Base-by-base conservation (phyloP, 805 yeast genomes). In the Monosporozyma yasuniensis region DNA sequence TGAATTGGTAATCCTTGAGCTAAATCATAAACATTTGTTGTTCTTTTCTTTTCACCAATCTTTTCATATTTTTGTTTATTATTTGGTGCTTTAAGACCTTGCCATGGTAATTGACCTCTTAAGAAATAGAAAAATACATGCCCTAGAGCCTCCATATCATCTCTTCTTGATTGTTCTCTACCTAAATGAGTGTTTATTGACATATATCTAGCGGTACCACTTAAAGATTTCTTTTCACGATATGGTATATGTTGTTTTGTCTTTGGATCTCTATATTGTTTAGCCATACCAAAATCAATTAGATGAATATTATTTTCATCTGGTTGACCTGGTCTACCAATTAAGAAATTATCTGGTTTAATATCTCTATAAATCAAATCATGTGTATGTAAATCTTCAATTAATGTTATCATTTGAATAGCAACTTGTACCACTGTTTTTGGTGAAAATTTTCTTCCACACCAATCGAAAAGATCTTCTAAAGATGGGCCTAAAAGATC, bases 171-270 rank as follows among this genome's bases (percentile, higher is more conserved):
- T 72, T 93, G 99, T 69, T 93, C 99, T 61, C 97, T 81, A 46
- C 99, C 99, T 60, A 93, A 72, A 70, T 93, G 99, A 10, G 99
- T 93, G 72, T 93, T 93, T 56, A 93, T 90, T 27, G 95, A 84
- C 97, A 93, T 93, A 71, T 93, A 93, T 61, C 99, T 77, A n/a
- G 98, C 98, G 3, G 99, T 93, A 47, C 99, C 99, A 66, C 95
- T 84, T 55, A 93, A 73, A 6, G 96, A 87, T 70, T 93, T 93
- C 68, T 90, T 87, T 68, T 93, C 99, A 61, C 98, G 78, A 69
- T 90, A 93, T 32, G 98, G 98, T 56, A 93, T 93, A 68, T 93
- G 99, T 64, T 84, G 85, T 63, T 88, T 88, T 11, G 98, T 85
- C 69, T 88, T 86, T 50, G 98, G 97, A 71, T 93, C 99, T 65